phyloP scores from a whole-genome alignment of 129 eudicot species.

The Lonicera japonica region DNA sequence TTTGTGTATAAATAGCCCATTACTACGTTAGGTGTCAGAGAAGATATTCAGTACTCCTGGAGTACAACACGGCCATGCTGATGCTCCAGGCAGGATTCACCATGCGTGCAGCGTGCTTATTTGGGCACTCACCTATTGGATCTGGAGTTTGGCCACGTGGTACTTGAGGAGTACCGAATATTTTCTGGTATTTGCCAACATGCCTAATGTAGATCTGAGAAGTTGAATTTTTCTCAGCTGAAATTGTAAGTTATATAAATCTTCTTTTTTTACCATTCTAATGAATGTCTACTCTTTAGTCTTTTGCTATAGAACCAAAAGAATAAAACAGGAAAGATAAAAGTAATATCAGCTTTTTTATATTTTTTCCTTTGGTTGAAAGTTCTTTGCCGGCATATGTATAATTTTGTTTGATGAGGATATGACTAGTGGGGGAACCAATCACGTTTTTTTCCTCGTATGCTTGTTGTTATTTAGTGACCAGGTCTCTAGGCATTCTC shows the following conservation, averaged over 20 bases:
- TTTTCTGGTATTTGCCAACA: neutral
- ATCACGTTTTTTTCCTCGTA: constrained; percentile 10
- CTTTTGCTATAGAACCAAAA: neutral
- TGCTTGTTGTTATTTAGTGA: neutral
- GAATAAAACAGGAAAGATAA: neutral
- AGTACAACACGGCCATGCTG: too few species aligned
- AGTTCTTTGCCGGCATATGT: neutral
- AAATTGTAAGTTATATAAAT: neutral
- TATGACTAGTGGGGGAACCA: constrained; percentile 16
- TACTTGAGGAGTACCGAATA: too few species aligned
- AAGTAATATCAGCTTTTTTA: neutral
- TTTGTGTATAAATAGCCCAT: constrained; percentile 2
- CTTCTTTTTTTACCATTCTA: too few species aligned
- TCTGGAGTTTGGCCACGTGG: too few species aligned
- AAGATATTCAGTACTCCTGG: too few species aligned
- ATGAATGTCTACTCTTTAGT: neutral
- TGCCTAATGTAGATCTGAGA: constrained; percentile 4
- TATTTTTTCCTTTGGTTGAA: neutral
- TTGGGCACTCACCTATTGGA: too few species aligned
- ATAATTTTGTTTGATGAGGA: constrained; percentile 1
- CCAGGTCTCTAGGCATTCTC: constrained; percentile 9
- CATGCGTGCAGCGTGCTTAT: too few species aligned
- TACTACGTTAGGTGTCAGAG: too few species aligned
- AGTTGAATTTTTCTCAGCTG: neutral
- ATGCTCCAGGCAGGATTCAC: too few species aligned